phyloP scores from a whole-genome alignment of 2,329 filamentous ascomycete genomes.

The Penicillium freii region DNA sequence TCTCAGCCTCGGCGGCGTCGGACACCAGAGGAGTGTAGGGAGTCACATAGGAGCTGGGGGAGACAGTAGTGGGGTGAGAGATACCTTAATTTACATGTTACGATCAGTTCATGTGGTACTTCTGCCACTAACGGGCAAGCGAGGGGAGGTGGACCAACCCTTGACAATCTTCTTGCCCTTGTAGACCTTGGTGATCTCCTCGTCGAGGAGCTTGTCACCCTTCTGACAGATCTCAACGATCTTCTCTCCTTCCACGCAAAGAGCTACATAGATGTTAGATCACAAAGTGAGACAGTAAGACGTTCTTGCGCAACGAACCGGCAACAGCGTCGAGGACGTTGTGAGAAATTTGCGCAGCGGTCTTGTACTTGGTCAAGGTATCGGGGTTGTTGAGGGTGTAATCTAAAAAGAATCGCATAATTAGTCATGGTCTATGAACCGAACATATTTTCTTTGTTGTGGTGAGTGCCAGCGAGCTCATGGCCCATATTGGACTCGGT shows the following conservation, averaged over 20 bases:
- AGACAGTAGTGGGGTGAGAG: constrained; percentile 91
- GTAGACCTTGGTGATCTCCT: constrained; percentile 93
- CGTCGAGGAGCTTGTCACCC: constrained; percentile 91
- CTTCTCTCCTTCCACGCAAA: constrained; percentile 80
- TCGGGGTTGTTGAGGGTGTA: constrained; percentile 88
- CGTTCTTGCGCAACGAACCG: constrained; percentile 44
- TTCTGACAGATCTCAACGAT: constrained; percentile 92
- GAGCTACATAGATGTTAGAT: constrained; percentile 48
- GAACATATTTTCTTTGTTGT: background rate
- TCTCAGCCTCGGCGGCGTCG: constrained; percentile 78
- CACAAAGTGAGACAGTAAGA: background rate
- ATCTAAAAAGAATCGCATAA: constrained; percentile 52
- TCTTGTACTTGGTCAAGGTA: constrained; percentile 99
- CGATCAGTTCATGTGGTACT: constrained; percentile 9
- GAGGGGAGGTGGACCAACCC: constrained; percentile 54
- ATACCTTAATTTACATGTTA: constrained; percentile 59
- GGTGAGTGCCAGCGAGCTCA: constrained; percentile 25
- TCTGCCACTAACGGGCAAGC: background rate
- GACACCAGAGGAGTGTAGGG: constrained; percentile 91
- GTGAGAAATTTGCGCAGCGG: constrained; percentile 88
- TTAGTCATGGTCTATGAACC: constrained; percentile 18
- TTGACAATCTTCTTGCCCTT: constrained; percentile 96
- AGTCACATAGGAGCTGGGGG: constrained; percentile 89
- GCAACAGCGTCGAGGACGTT: constrained; percentile 86
- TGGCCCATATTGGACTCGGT: constrained; percentile 15